Conservation (phyloP, 805 yeast species). For the Candida peoriensis region DNA sequence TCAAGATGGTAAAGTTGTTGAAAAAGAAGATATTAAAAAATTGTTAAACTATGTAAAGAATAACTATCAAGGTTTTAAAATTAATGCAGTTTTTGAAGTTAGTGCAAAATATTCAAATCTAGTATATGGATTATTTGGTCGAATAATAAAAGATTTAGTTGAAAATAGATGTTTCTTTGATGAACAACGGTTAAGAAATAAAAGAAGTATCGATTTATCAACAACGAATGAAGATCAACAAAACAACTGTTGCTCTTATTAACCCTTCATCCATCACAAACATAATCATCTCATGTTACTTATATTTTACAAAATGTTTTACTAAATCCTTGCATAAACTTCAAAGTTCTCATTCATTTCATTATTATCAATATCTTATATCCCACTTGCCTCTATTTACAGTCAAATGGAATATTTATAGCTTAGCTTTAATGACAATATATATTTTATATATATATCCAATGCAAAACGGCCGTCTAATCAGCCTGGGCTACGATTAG, state of each 20-base stretch:
- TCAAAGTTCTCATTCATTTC: not conserved
- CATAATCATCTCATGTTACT: not conserved
- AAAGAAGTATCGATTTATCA: constrained; percentile 24
- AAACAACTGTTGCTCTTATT: constrained; percentile 22
- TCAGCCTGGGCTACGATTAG: constrained; percentile 8
- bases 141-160: constrained; percentile 35
- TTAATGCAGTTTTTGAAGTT: constrained; percentile 41
- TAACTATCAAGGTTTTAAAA: constrained; percentile 25
- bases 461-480: too few species aligned
- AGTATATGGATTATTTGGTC: constrained; percentile 34
- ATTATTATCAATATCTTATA: not conserved
- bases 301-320: too few species aligned
- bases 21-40: constrained; percentile 33
- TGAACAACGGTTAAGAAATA: constrained; percentile 20
- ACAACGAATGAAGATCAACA: constrained; percentile 21
- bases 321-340: too few species aligned
- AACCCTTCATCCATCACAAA: constrained; percentile 1
- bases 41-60: constrained; percentile 27
- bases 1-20: constrained; percentile 31
- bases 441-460: too few species aligned
- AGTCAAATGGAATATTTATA: too few species aligned
- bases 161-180: constrained; percentile 35
- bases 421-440: too few species aligned
- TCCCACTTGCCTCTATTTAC: not conserved
- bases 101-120: constrained; percentile 38